These are phyloP conservation scores for Strobilomyces echinocephalus DNA, from an alignment of 768 basidiomycete genomes.

Conservation along the genomic window DNA sequence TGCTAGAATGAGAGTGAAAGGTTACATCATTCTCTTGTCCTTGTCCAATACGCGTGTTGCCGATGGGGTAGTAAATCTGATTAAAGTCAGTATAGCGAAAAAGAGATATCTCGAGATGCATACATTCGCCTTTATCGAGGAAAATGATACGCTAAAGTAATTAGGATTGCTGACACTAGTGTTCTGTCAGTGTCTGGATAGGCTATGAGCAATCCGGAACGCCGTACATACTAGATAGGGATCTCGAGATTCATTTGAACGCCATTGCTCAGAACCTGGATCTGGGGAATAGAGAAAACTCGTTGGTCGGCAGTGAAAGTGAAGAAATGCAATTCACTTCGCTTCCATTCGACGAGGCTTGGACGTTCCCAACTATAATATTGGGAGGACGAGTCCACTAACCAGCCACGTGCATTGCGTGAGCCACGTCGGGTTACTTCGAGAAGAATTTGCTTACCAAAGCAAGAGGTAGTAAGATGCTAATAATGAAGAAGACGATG, in stretches of 20 bases:
- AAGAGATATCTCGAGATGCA: slow-evolving; percentile 4
- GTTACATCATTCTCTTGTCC: slow-evolving; percentile 46
- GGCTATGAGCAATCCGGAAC: neutral
- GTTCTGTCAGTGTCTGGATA: slow-evolving; percentile 4
- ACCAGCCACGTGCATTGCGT: neutral
- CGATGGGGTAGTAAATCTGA: slow-evolving; percentile 73
- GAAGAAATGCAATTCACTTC: slow-evolving; percentile 35
- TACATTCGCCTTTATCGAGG: slow-evolving; percentile 60
- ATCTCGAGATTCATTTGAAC: slow-evolving; percentile 57
- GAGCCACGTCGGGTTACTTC: neutral
- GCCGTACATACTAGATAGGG: slow-evolving; percentile 54
- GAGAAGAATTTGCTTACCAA: slow-evolving; percentile 44
- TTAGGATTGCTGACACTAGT: slow-evolving; percentile 76
- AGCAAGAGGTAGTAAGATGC: slow-evolving; percentile 61
- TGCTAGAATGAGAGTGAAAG: slow-evolving; percentile 50
- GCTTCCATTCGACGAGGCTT: slow-evolving; percentile 36
- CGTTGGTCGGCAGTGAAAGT: slow-evolving; percentile 9
- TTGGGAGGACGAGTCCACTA: slow-evolving; percentile 75
- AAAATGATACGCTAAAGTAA: slow-evolving; percentile 66
- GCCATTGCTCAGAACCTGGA: slow-evolving; percentile 39
- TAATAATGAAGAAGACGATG: slow-evolving; percentile 55
- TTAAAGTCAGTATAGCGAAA: slow-evolving; percentile 3
- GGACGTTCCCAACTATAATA: slow-evolving; percentile 50
- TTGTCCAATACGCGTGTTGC: slow-evolving; percentile 61
- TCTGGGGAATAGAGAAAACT: slow-evolving; percentile 24